Evolutionary conservation across 352 stramenopile genomes (phyloP).

Genomic region (Halophytophthora batemanensis): DNA sequence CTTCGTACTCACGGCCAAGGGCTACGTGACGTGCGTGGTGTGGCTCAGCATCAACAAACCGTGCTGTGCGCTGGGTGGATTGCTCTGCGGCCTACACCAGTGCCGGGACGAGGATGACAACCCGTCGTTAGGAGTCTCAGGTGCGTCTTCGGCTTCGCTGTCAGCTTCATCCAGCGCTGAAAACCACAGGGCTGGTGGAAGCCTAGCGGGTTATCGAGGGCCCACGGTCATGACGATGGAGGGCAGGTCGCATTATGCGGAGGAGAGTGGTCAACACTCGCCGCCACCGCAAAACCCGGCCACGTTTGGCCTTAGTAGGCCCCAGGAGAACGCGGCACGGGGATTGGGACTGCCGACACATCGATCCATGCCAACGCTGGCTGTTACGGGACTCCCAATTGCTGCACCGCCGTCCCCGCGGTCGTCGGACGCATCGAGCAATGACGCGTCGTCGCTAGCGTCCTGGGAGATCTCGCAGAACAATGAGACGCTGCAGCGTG

Average conservation of each 20-base stretch:
- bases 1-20: constrained; percentile 59
- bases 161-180: constrained; percentile 21
- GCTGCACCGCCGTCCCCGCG: constrained; percentile 17
- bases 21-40: constrained; percentile 59
- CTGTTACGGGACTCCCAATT: constrained; percentile 7
- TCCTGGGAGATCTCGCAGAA: constrained; percentile 56
- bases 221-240: constrained; percentile 26
- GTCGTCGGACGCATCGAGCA: constrained; percentile 27
- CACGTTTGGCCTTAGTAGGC: constrained; percentile 8
- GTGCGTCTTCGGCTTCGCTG: constrained; percentile 25
- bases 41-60: constrained; percentile 66
- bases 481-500: constrained; percentile 71
- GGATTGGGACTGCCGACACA: constrained; percentile 11
- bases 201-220: constrained; percentile 6
- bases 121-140: constrained; percentile 15
- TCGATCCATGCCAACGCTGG: constrained; percentile 16
- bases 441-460: constrained; percentile 20
- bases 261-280: constrained; percentile 10
- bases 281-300: constrained; percentile 13
- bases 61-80: constrained; percentile 37
- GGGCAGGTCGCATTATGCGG: constrained; percentile 6
- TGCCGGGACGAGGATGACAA: constrained; percentile 19
- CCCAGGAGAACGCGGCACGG: constrained; percentile 24
- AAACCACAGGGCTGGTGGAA: constrained; percentile 1
- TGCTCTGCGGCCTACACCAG: constrained; percentile 30